Percentiles rank a stretch among this genome's conserved stretches.
phyloP scores from a whole-genome alignment of 352 stramenopile genomes.

The Globisporangium spinosum region DNA sequence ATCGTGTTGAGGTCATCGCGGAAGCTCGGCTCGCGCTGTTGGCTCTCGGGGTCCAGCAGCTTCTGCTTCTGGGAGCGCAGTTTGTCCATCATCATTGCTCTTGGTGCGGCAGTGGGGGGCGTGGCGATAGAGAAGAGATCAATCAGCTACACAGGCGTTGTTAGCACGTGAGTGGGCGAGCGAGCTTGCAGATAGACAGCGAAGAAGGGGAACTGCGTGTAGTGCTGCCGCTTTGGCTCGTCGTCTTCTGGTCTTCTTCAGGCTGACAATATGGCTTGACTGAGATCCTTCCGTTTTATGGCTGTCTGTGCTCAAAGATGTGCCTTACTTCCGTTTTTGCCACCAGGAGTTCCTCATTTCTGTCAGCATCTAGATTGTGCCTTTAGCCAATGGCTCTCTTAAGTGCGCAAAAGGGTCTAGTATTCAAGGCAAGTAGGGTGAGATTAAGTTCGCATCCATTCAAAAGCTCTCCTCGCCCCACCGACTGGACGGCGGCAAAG shows the following conservation, averaged over 20 bases:
- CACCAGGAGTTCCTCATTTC: too few relatives aligned
- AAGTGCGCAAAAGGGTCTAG: not conserved
- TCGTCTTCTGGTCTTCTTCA: not conserved
- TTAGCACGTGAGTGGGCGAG: not conserved
- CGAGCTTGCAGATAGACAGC: not conserved
- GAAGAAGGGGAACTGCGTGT: not conserved
- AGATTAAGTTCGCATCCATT: constrained; percentile 3
- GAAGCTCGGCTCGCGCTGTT: constrained; percentile 32
- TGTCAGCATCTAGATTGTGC: not conserved
- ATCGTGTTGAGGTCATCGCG: constrained; percentile 32
- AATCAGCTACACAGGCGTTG: not conserved
- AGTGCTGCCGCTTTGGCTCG: constrained; percentile 4
- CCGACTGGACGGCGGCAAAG: constrained; percentile 19
- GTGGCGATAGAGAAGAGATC: not conserved
- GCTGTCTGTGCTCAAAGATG: not conserved
- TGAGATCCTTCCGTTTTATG: constrained; percentile 8
- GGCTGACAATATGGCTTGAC: not conserved
- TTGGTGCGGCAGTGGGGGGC: not conserved
- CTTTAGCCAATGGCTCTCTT: not conserved
- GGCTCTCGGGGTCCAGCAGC: constrained; percentile 66
- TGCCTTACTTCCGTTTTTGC: not conserved
- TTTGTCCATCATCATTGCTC: constrained; percentile 49
- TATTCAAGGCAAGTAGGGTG: not conserved
- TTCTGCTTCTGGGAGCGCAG: constrained; percentile 73
- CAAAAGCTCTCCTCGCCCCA: not conserved